Evolutionary conservation across 257 asterid genomes (phyloP), one percentile per base, ranked within the genome.

Genomic region (Solanum sejunctum): DNA sequence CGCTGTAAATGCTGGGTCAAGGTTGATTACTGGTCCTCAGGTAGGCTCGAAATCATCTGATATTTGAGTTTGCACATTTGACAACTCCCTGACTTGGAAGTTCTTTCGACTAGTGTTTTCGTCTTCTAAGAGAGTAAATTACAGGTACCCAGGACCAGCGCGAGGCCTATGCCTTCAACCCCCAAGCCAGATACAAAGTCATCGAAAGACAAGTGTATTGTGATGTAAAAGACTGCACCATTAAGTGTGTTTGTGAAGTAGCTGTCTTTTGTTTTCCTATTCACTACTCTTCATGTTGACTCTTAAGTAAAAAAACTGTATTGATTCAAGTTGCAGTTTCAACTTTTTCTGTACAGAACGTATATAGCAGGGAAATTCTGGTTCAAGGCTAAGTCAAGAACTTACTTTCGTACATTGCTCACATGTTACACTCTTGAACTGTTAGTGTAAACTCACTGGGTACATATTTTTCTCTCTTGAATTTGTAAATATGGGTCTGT

Each of bases 1-100:
- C 83, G 87, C 91, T 61, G 58, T 64, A 60, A 85, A 87, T 80
- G 89, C 89, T 54, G 87, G 91, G 87, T 90, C 98, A 41, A 66
- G 94, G 88, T 86, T 94, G 89, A 90, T 92, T 67, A 93, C 95
- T 69, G 99, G 98, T 83, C 97, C 99, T 11, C 95, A 92, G 95
- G 99, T 93, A 89, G 36, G 85, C 69, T 51, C 7, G 12, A 23
- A 28, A 79, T 5, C 41, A 47, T 32, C 54, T 73, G 72, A 61
- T 39, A 23, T 54, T 47, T 49, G 20, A 18, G 66, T 51, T 41
- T 64, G 39, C 39, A 36, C 55, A n/a, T 64, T 12, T 8, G 67
- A 28, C 52, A 28, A 17, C 83, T 78, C 64, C 64, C 16, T 17
- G 43, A 23, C 81, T 12, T 47, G 13, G 13, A 73, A 45, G n/a